Evolutionary conservation across 108 stramenopile genomes (phyloP), one percentile per base, ranked within the genome.

Genomic region (Craspedostauros australis): DNA sequence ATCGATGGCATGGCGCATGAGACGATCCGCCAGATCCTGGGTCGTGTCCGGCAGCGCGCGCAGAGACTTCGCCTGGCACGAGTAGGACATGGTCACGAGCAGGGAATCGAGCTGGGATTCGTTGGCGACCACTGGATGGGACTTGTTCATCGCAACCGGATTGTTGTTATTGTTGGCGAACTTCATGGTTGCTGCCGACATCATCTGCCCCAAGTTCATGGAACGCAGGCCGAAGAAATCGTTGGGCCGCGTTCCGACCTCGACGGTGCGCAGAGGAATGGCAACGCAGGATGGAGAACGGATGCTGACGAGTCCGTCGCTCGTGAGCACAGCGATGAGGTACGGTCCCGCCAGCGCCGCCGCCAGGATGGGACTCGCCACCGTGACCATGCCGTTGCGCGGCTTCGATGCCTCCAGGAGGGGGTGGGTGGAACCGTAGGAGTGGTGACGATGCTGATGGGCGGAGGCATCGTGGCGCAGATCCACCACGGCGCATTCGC

Each of bases 221-320:
- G 75, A 30, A 26, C 70, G 57, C 41, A 92, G 46, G 2, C 64
- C 41, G 54, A 92, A 92, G 62, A 64, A 92, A 73, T 92, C 86
- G 54, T 88, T 92, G 31, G 86, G 90, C n/a, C 84, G 79, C 11
- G 77, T 86, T 14, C 90, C 90, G 5, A 91, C 85, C 56, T 91
- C 90, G n/a, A 92, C 73, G 0, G 82, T 81, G 21, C 82, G 57
- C 7, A 92, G 43, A 4, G 90, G 70, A 36, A 92, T 73, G 18
- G 85, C 76, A 19, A 88, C 21, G 44, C 90, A 92, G 21, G 80
- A 77, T 6, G 90, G 81, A 15, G 79, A 78, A 28, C 90, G 74
- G 39, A 86, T 61, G 36, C 70, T 73, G 6, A 92, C 57, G n/a
- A 92, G 60, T 12, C 90, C 90, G 62, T 92, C 90, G 14, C 60